A percentile compares a stretch with the other conserved stretches of the same genome.
These are phyloP conservation scores for Diaporthe caulivora DNA, from an alignment of 2,329 filamentous ascomycete genomes.

Conservation along the genomic window DNA sequence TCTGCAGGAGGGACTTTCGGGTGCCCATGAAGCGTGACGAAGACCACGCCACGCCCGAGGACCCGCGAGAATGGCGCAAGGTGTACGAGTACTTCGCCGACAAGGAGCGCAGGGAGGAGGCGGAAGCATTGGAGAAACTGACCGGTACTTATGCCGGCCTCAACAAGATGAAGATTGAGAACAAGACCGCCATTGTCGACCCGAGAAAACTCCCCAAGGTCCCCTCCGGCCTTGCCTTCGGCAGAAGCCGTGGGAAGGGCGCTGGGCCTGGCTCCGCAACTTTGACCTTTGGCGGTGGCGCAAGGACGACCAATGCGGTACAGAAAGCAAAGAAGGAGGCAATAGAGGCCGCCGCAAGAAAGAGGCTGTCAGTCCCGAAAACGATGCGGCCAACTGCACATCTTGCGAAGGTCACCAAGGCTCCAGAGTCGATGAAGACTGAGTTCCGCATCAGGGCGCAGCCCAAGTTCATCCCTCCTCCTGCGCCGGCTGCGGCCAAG, in stretches of 20 bases:
- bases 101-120: slow-evolving; percentile 68
- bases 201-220: slow-evolving; percentile 58
- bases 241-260: slow-evolving; percentile 38
- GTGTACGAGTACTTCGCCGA: slow-evolving; percentile 79
- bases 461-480: slow-evolving; percentile 48
- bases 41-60: slow-evolving; percentile 66
- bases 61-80: slow-evolving; percentile 80
- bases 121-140: slow-evolving; percentile 69
- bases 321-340: slow-evolving; percentile 69
- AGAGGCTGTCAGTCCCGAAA: slow-evolving; percentile 51
- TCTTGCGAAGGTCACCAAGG: slow-evolving; percentile 55
- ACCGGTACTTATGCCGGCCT: slow-evolving; percentile 69
- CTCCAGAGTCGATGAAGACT: slow-evolving; percentile 67
- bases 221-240: slow-evolving; percentile 34
- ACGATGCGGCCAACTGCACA: background rate
- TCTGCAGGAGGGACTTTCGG: slow-evolving; percentile 84
- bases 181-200: slow-evolving; percentile 69
- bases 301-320: slow-evolving; percentile 61
- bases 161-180: slow-evolving; percentile 68
- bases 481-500: background rate
- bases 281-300: slow-evolving; percentile 32
- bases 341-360: slow-evolving; percentile 63
- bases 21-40: slow-evolving; percentile 71
- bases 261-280: slow-evolving; percentile 32
- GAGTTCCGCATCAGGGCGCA: slow-evolving; percentile 61